Evolutionary conservation across 179 eudicot genomes (phyloP), one percentile per base, ranked within the genome.

Genomic region (Silene coronaria): DNA sequence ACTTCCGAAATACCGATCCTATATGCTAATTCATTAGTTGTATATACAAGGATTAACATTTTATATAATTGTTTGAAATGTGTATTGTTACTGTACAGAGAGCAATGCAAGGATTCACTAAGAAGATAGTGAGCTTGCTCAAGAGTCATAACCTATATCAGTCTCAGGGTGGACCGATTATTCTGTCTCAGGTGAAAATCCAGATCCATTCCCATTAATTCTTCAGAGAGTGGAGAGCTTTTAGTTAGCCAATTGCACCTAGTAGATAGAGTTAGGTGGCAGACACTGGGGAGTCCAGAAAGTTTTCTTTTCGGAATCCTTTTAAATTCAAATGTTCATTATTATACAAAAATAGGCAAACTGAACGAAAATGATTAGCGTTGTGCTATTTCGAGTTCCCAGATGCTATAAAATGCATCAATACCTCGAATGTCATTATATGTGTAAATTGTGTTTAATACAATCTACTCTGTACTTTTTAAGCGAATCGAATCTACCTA

Each of bases 141-240:
- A 91, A 91, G 85, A 86, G 89, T 79, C 89, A 89, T 71, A 83
- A 86, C 22, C 74, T 92, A 28, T 92, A 80, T n/a, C 94, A 87
- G 86, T 88, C 96, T 72, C 96, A 91, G 82, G 97, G 97, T 48
- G 97, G 97, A 19, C 97, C 97, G 11, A 92, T 92, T 72, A 92
- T 92, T 80, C 87, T 92, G 58, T 87, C 96, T 34, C 97, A 92
- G 96, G 97, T 74, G 63, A 74, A 22, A 21, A n/a, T 32, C 19
- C 27, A 30, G 16, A 19, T 9, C 53, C 27, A 19, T 21, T 55
- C 21, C 21, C 1, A 55, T n/a, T 11, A 42, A 42, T 42, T 42
- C 13, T 42, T 2, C 48, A 13, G 48, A 11, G 48, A 42, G 48
- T 7, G 13, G 14, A 11, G 1, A 8, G 11, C 8, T 6, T n/a